Evolutionary conservation across 2,329 filamentous ascomycete genomes (phyloP).

Genomic region (Juglanconis sp.): DNA sequence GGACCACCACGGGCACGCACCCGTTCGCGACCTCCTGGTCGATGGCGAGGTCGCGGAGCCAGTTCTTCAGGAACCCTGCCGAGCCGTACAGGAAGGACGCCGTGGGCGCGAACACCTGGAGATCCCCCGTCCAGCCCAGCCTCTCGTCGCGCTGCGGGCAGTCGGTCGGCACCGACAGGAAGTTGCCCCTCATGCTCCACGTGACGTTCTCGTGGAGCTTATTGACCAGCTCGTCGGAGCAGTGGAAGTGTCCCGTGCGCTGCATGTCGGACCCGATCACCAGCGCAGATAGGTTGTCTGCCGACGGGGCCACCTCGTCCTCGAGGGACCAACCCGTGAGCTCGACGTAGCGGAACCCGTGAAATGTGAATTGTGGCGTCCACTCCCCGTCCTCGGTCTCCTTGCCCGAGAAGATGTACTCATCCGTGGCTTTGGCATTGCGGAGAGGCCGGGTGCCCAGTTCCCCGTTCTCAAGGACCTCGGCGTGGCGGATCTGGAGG

Average conservation of each 20-base stretch:
- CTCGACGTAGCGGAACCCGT: slow-evolving; percentile 51
- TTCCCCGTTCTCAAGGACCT: slow-evolving; percentile 51
- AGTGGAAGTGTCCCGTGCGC: slow-evolving; percentile 47
- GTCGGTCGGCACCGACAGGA: slow-evolving; percentile 55
- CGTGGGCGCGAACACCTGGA: slow-evolving; percentile 47
- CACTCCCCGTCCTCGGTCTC: slow-evolving; percentile 24
- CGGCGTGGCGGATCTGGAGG: slow-evolving; percentile 49
- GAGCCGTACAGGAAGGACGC: slow-evolving; percentile 53
- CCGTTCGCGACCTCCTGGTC: slow-evolving; percentile 31
- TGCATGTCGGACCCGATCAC: slow-evolving; percentile 51
- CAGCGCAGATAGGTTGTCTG: slow-evolving; percentile 25
- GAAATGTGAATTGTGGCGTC: slow-evolving; percentile 50
- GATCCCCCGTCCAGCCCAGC: slow-evolving; percentile 52
- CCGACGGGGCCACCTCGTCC: slow-evolving; percentile 9
- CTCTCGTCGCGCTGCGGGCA: slow-evolving; percentile 55
- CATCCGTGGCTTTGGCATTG: slow-evolving; percentile 39
- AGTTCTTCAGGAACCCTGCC: slow-evolving; percentile 45
- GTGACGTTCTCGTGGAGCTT: slow-evolving; percentile 51
- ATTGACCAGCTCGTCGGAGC: slow-evolving; percentile 50
- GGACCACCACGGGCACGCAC: slow-evolving; percentile 30
- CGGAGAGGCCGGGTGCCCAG: slow-evolving; percentile 40
- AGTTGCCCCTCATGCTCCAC: slow-evolving; percentile 59
- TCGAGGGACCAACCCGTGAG: slow-evolving; percentile 39
- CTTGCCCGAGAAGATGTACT: slow-evolving; percentile 28
- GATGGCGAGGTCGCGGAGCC: slow-evolving; percentile 44